phyloP scores from a whole-genome alignment of 768 basidiomycete species.

The Mrakia blollopis region DNA sequence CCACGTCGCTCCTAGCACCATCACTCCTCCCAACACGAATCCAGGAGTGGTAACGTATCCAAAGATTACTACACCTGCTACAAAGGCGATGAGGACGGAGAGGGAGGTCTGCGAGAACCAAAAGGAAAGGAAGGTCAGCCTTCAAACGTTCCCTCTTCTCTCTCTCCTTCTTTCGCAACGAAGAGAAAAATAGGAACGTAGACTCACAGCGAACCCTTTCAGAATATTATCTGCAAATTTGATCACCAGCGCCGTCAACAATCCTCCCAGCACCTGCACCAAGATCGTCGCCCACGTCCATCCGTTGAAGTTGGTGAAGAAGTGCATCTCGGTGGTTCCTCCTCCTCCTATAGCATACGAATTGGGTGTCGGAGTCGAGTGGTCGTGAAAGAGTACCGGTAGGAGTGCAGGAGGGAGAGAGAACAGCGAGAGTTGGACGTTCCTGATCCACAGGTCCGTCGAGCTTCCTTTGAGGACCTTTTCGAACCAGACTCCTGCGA shows the following conservation, averaged over 20 bases:
- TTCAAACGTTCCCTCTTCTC: no score
- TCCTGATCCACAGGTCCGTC: slow-evolving; percentile 34
- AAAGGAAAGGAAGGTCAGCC: no score
- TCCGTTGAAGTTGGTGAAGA: slow-evolving; percentile 34
- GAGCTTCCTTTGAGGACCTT: slow-evolving; percentile 9
- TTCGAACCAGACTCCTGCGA: slow-evolving; percentile 21
- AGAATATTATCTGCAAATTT: slow-evolving; percentile 36
- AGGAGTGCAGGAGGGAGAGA: slow-evolving; percentile 35
- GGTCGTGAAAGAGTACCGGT: slow-evolving; percentile 32
- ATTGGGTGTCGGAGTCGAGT: neutral
- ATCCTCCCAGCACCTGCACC: slow-evolving; percentile 37
- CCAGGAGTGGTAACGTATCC: slow-evolving; percentile 1
- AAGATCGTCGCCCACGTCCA: slow-evolving; percentile 36
- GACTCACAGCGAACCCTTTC: slow-evolving; percentile 37
- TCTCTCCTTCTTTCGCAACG: no score
- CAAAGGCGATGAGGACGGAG: slow-evolving; percentile 34
- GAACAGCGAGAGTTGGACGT: slow-evolving; percentile 36
- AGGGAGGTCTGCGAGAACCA: slow-evolving; percentile 28
- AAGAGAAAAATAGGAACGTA: no score
- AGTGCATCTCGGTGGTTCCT: neutral
- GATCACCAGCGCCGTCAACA: slow-evolving; percentile 39
- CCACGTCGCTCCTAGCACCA: slow-evolving; percentile 15
- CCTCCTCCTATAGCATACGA: no score
- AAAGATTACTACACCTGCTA: slow-evolving; percentile 1
- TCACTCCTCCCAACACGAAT: slow-evolving; percentile 1